Conservation (phyloP, 2,329 filamentous ascomycete genomes). For the Aaosphaeria pasadenensis region DNA sequence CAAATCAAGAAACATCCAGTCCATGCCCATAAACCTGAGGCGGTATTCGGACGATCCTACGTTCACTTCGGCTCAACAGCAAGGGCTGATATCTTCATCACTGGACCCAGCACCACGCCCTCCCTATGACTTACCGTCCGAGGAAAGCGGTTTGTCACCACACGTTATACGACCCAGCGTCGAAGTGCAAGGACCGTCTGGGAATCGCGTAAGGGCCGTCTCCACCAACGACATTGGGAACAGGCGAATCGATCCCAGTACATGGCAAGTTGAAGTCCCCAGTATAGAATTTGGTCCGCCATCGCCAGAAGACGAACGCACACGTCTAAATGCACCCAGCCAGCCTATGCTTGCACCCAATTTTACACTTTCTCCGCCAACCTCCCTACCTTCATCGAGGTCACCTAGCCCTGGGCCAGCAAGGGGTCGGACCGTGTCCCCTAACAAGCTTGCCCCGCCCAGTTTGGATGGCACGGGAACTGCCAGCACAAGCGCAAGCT, state of each 20-base stretch:
- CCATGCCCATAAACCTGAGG: constrained; percentile 65
- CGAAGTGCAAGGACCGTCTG: constrained; percentile 26
- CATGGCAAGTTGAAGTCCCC: constrained; percentile 22
- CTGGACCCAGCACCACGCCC: constrained; percentile 47
- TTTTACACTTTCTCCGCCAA: constrained; percentile 39
- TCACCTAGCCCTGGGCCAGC: constrained; percentile 22
- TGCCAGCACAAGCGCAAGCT: constrained; percentile 18
- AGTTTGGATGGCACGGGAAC: constrained; percentile 28
- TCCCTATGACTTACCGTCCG: constrained; percentile 28
- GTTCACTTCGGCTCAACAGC: constrained; percentile 44
- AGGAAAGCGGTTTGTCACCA: constrained; percentile 15
- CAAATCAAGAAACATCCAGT: constrained; percentile 72
- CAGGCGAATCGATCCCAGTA: constrained; percentile 43
- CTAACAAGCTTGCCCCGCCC: constrained; percentile 37
- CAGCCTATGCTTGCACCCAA: constrained; percentile 34
- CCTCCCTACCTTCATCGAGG: constrained; percentile 26
- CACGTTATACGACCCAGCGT: constrained; percentile 20
- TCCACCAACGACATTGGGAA: constrained; percentile 57
- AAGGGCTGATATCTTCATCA: constrained; percentile 46
- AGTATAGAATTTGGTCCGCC: constrained; percentile 35
- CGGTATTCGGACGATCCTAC: constrained; percentile 66
- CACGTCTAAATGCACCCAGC: constrained; percentile 2
- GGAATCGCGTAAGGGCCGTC: constrained; percentile 49
- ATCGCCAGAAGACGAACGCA: constrained; percentile 24
- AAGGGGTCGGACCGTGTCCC: constrained; percentile 10